Base-by-base conservation (phyloP, 148 eudicot genomes). In the Heliamphora exappendiculata region DNA sequence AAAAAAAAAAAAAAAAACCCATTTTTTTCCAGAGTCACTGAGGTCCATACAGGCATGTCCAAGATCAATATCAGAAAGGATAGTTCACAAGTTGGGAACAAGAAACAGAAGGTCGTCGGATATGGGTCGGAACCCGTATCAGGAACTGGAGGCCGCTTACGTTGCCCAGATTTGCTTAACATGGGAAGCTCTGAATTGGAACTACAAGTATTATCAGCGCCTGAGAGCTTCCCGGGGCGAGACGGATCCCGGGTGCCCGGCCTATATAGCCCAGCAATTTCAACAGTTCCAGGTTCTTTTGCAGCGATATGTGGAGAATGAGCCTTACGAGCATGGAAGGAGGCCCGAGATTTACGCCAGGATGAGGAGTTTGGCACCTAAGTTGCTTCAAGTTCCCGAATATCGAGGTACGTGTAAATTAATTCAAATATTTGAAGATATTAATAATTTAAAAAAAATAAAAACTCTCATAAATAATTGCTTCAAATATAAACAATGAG, bases 151-250 rank as follows among this genome's bases (percentile, higher is more conserved):
- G 64, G 89, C 89, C 0, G 92, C 98, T 12, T 94, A 94, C 74
- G 98, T 90, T 3, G 91, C 94, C 39, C 94, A 90, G 54, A 83
- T 92, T 16, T 92, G 94, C 58, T 74, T 88, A 65, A 84, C 97
- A 34, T 92, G 98, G 98, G 98, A 94, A 81, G 96, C 98, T 36
- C 83, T 94, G 0, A 92, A 86, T 70, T 94, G 98, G 97, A 93
- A 92, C 85, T 88, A 92, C 66, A 82, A 80, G 69, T 88, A 84
- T 79, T 94, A 90, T 73, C 86, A 83, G 39, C 84, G 91, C n/a
- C 84, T 92, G 66, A 84, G 82, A 79, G 87, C 81, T 33, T 82
- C 90, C 1, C 81, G 78, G 13, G 74, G 65, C 2, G 80, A 82
- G 5, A 55, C 75, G 0, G 93, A 92, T 58, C 86, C 81, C 0